These are phyloP conservation scores for Hypoxylon trugodes DNA, from an alignment of 495 filamentous ascomycete species.

Conservation along the genomic window DNA sequence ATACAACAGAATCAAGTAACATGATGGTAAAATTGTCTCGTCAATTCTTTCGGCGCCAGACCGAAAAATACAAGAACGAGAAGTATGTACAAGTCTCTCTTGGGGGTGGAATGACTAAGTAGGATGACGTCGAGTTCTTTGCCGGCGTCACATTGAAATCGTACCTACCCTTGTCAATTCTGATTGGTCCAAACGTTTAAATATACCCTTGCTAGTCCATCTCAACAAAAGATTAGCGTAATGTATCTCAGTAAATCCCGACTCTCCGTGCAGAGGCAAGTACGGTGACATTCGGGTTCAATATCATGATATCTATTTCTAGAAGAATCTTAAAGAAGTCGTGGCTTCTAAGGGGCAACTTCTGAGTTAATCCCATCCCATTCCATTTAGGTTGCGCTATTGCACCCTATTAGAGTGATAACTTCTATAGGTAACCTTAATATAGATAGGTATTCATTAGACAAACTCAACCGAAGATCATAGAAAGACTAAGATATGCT, in stretches of 20 bases:
- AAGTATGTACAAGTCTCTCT: background rate
- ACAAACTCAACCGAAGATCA: background rate
- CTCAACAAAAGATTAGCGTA: too few species aligned
- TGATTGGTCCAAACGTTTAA: slow-evolving; percentile 1
- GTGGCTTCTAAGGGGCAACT: background rate
- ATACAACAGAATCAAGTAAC: background rate
- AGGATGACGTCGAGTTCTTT: slow-evolving; percentile 27
- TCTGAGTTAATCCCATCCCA: background rate
- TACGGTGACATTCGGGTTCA: slow-evolving; percentile 10
- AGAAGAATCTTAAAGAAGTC: slow-evolving; percentile 10
- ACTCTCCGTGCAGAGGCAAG: too few species aligned
- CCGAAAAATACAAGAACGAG: background rate
- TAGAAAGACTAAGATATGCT: background rate
- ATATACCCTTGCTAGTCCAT: background rate
- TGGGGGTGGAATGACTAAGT: slow-evolving; percentile 4
- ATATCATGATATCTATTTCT: slow-evolving; percentile 15
- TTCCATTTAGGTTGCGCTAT: background rate
- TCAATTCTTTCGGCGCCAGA: slow-evolving; percentile 13
- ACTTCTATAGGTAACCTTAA: too few species aligned
- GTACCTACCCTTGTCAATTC: too few species aligned
- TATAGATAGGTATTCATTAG: too few species aligned
- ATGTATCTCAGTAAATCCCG: too few species aligned
- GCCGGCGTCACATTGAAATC: slow-evolving; percentile 6
- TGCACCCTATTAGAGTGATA: too few species aligned
- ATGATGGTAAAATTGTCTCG: slow-evolving; percentile 17